Conservation (phyloP, 352 stramenopile species). For the Pythium apleroticum region DNA sequence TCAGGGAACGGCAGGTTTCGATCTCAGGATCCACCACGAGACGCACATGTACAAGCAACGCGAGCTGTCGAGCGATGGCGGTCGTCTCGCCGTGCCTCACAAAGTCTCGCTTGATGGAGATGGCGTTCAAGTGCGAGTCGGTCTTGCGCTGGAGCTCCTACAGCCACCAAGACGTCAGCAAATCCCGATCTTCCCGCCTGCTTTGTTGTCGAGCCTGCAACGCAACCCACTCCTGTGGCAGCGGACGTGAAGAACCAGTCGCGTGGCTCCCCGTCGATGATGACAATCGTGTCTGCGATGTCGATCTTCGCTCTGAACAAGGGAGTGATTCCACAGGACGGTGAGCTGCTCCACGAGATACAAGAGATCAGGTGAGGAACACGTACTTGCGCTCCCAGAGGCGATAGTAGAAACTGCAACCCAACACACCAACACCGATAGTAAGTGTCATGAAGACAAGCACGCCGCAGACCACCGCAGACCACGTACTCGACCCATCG, state of each 20-base stretch:
- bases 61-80: conserved; percentile 26
- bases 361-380: background rate
- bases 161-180: background rate
- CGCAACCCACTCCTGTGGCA: conserved; percentile 40
- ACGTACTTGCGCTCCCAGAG: conserved; percentile 62
- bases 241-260: conserved; percentile 71
- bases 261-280: conserved; percentile 37
- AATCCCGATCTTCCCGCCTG: background rate
- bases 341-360: background rate
- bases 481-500: conserved; percentile 55
- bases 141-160: conserved; percentile 58
- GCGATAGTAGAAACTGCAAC: conserved; percentile 45
- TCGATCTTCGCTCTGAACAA: conserved; percentile 34
- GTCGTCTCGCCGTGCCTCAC: conserved; percentile 27
- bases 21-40: background rate
- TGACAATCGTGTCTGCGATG: conserved; percentile 55
- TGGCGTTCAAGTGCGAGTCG: conserved; percentile 34
- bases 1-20: conserved; percentile 5
- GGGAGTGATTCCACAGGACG: conserved; percentile 29
- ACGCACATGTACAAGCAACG: conserved; percentile 35
- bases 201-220: background rate
- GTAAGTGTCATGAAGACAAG: background rate
- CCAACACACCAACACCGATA: background rate
- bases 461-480: background rate
- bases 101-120: conserved; percentile 48